Base-by-base conservation (phyloP, 1,139 yeast species). In the Blastobotrys illinoisensis region DNA sequence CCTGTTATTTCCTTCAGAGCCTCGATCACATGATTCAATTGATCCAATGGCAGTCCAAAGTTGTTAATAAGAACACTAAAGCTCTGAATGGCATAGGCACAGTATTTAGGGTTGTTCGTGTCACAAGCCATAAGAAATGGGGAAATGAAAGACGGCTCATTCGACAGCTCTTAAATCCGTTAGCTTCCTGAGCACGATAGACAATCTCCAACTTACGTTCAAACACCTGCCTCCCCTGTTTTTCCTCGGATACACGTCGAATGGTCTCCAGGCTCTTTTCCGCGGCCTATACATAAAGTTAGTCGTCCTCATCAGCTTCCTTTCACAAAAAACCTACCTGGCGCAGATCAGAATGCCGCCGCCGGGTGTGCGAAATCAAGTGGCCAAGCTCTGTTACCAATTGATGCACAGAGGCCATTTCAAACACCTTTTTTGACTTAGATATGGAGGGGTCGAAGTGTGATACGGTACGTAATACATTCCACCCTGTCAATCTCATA, bases 51-150 rank as follows among this genome's bases (percentile, higher is more conserved):
- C 9, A 91, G 68, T 1, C 81, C 78, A 19, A 73, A 71, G 11
- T 73, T 65, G 18, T 77, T 70, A 20, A 87, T 80, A 54, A 89
- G 72, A 28, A 78, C 76, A 57, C 85, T 86, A 18, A 89, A 71
- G 46, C 87, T 79, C 56, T 86, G 90, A 50, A 90, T 76, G 0
- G 97, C 83, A 9, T 85, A 75, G 1, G 87, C 78, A 44, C 86
- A 82, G 60, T 87, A 78, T 67, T 88, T 88, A 9, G 86, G 84
- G 67, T 86, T 88, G 50, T 88, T 80, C 0, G 93, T 79, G 19
- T 83, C 78, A 63, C 96, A 85, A 0, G 96, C 85, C 47, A 83
- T 67, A 16, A 87, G 70, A 59, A 89, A 85, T 0, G 98, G 97
- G 1, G 76, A 72, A 6, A 85, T 76, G 58, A 89, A 79, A 45